These are phyloP conservation scores for Glebionis coronaria DNA, from an alignment of 129 eudicot species.

Conservation along the genomic window DNA sequence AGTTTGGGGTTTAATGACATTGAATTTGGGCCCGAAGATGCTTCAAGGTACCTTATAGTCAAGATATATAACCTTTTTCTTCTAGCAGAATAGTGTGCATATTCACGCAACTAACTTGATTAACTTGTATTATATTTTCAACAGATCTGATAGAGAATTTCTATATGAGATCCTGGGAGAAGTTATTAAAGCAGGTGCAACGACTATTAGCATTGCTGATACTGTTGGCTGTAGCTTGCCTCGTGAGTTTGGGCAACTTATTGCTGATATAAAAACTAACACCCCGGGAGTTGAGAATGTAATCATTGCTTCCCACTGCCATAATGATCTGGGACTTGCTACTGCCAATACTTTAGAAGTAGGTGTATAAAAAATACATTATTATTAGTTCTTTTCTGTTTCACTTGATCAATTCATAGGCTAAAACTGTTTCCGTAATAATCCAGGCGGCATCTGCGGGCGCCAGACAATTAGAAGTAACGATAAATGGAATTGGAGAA, in stretches of 20 bases:
- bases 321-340: no score
- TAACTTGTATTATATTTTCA: neutral
- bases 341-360: conserved; percentile 53
- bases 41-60: neutral
- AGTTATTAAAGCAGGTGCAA: conserved; percentile 10
- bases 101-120: neutral
- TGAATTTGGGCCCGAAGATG: conserved; percentile 38
- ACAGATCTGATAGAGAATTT: conserved; percentile 9
- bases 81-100: no score
- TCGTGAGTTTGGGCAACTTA: conserved; percentile 31
- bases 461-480: conserved; percentile 79
- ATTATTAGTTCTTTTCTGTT: no score
- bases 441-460: conserved; percentile 78
- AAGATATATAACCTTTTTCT: no score
- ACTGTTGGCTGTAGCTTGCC: conserved; percentile 18
- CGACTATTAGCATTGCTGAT: conserved; percentile 7
- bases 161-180: conserved; percentile 1
- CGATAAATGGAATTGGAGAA: conserved; percentile 86
- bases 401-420: no score
- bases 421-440: no score
- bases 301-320: no score
- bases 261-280: conserved; percentile 58
- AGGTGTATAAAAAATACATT: neutral
- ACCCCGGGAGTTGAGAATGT: conserved; percentile 51
- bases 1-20: conserved; percentile 74